phyloP scores from a whole-genome alignment of 345 rosid genomes.

The Excoecaria cochinchinensis region DNA sequence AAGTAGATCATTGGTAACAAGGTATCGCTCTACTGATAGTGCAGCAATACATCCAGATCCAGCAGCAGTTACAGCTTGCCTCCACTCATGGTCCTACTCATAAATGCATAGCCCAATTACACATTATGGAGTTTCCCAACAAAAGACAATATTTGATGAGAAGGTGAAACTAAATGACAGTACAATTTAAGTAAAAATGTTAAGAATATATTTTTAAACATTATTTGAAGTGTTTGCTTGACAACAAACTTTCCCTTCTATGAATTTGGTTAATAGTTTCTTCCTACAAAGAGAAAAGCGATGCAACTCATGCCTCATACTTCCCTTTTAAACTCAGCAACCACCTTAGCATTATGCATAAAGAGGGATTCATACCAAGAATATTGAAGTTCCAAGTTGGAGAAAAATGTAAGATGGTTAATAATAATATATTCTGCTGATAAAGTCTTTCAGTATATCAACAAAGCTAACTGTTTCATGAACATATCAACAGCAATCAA shows the following conservation, averaged over 20 bases:
- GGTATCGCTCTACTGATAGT: conserved; percentile 93
- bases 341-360: not conserved
- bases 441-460: not conserved
- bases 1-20: conserved; percentile 75
- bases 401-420: not conserved
- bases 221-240: not conserved
- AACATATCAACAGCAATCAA: not conserved
- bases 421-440: not conserved
- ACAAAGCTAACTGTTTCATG: not conserved
- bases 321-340: not conserved
- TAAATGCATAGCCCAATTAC: conserved; percentile 3
- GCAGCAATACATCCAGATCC: conserved; percentile 99
- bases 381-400: not conserved
- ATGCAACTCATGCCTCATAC: not conserved
- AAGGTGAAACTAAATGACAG: not conserved
- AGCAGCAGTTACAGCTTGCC: conserved; percentile 96
- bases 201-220: not conserved
- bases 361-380: not conserved
- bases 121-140: not conserved
- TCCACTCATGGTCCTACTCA: conserved; percentile 88
- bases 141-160: not conserved
- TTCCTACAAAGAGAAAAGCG: not conserved
- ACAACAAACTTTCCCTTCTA: not conserved
- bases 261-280: not conserved
- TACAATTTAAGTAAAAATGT: not conserved